phyloP scores from a whole-genome alignment of 2,329 filamentous ascomycete species.

The Aotearoamyces nothofagi region DNA sequence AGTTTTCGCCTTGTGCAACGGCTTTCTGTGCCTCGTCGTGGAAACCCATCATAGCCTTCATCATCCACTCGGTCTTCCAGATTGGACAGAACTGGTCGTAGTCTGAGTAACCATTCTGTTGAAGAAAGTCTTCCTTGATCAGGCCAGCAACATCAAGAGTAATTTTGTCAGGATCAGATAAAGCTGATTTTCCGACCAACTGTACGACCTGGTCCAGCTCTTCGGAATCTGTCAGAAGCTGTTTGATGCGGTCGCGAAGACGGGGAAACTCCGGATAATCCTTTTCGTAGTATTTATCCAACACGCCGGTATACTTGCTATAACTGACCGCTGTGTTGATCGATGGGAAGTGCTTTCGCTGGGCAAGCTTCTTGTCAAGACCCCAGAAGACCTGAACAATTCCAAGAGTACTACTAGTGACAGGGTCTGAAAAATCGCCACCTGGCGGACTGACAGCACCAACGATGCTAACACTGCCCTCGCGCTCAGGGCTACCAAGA shows the following conservation, averaged over 20 bases:
- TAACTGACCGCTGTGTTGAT: constrained; percentile 93
- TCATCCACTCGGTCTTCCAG: constrained; percentile 99
- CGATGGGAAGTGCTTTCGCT: constrained; percentile 97
- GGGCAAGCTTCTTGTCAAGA: constrained; percentile 97
- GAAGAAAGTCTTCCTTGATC: constrained; percentile 96
- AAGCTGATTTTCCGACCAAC: constrained; percentile 89
- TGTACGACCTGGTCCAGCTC: constrained; percentile 98
- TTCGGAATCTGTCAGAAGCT: constrained; percentile 86
- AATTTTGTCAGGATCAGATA: constrained; percentile 97
- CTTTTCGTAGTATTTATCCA: constrained; percentile 92
- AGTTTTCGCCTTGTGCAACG: constrained; percentile 76
- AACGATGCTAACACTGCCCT: constrained; percentile 92
- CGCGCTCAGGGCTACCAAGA: constrained; percentile 76
- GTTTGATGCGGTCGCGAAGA: constrained; percentile 82
- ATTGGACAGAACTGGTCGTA: constrained; percentile 98
- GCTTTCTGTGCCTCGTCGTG: constrained; percentile 97
- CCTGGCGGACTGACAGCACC: constrained; percentile 93
- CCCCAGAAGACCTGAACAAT: constrained; percentile 99
- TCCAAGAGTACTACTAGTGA: constrained; percentile 82
- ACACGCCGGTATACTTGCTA: constrained; percentile 81
- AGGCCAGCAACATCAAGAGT: constrained; percentile 83
- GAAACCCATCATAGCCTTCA: constrained; percentile 98
- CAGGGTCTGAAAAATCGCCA: constrained; percentile 98
- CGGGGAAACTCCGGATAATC: constrained; percentile 87
- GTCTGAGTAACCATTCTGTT: constrained; percentile 98